Evolutionary conservation across 768 basidiomycete species (phyloP), one percentile per base, ranked within the genome.

Genomic region (Tubosaeta brunneosetosa): DNA sequence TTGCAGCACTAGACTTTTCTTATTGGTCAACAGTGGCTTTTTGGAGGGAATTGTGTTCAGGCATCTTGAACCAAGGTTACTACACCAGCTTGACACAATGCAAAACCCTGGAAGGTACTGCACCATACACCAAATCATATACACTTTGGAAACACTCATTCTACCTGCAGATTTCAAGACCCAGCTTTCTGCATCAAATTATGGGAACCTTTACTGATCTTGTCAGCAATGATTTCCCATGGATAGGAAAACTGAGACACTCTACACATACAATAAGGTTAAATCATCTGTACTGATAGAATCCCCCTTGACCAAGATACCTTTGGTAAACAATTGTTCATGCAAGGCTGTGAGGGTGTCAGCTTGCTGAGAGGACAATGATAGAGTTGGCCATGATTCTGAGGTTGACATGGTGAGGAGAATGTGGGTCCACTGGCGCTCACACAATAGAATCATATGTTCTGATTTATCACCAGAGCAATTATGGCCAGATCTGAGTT

Each of bases 41-140:
- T 73, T 92, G 47, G 91, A 91, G 68, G 89, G 81, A 19, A 85
- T 91, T 37, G 80, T 91, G 97, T 9, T 97, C 88, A 41, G 94
- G 92, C 25, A 84, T 97, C 54, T 80, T 99, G 42, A 86, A 84
- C 45, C 91, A 93, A 69, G 80, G 76, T 62, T 91, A 95, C 67
- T 99, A 98, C 71, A n/a, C n/a, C n/a, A 97, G 92, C 72, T 73
- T 99, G 68, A 88, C 89, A 4, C 97, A 99, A 72, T 98, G 97
- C 80, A 95, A 99, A 73, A 91, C 84, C 26, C 80, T 98, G 29
- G 97, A 98, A 77, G 95, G 95, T 92, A 60, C 49, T 76, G 58
- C 19, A 22, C 25, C 45, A 9, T 17, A 47, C 31, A 14, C 32
- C 11, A 47, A 6, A 43, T 37, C 36, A n/a, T 49, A 17, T 49